phyloP scores from a whole-genome alignment of 805 yeast genomes.

The Priceomyces haplophilus region DNA sequence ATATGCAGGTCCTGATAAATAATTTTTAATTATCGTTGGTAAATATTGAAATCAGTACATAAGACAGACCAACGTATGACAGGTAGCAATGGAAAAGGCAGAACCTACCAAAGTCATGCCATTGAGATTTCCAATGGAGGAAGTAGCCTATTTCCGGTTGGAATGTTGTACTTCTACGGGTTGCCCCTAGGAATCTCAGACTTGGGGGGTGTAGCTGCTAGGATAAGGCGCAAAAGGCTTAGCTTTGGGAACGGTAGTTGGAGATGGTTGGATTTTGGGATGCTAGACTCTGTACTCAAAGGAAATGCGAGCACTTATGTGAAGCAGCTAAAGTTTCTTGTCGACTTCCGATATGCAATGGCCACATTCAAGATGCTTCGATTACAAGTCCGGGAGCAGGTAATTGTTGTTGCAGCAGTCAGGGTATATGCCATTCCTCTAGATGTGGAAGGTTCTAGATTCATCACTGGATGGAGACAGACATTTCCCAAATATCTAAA shows the following conservation, averaged over 20 bases:
- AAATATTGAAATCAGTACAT: no score
- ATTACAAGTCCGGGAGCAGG: neutral
- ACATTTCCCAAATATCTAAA: constrained; percentile 29
- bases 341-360: constrained; percentile 36
- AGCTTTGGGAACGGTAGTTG: constrained; percentile 35
- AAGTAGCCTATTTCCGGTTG: constrained; percentile 41
- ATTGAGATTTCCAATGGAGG: constrained; percentile 33
- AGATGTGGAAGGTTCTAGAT: constrained; percentile 37
- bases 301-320: constrained; percentile 21
- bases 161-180: constrained; percentile 43
- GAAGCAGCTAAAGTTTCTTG: constrained; percentile 42
- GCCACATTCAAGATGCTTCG: constrained; percentile 40
- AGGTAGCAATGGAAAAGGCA: constrained; percentile 21
- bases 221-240: constrained; percentile 7
- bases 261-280: constrained; percentile 56
- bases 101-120: constrained; percentile 37
- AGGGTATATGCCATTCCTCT: constrained; percentile 49
- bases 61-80: no score
- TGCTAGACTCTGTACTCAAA: constrained; percentile 16
- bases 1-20: no score
- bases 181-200: constrained; percentile 40
- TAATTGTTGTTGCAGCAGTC: constrained; percentile 21
- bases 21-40: no score
- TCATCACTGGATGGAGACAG: constrained; percentile 33
- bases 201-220: constrained; percentile 30